Conservation (phyloP, 176 grass and related monocot genomes). For the Carex parvula region DNA sequence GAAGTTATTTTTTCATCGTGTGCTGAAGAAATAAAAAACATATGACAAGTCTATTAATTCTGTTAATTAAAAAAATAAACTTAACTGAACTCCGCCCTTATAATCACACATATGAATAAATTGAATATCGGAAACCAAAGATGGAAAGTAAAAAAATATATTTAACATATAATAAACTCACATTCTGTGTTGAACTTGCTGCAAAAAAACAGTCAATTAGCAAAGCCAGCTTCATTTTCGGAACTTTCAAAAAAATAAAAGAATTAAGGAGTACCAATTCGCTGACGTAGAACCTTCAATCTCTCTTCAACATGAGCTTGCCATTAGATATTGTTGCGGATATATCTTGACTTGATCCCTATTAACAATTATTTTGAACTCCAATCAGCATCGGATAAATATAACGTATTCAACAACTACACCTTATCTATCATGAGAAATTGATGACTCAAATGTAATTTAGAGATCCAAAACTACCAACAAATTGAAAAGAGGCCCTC, state of each 20-base stretch:
- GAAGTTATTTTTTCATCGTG: neutral
- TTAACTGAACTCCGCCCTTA: neutral
- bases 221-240: neutral
- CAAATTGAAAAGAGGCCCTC: no score
- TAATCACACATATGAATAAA: neutral
- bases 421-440: neutral
- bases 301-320: constrained; percentile 70
- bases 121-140: neutral
- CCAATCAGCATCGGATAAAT: neutral
- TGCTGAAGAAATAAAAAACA: neutral
- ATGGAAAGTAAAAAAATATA: neutral
- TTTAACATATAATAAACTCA: neutral
- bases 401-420: neutral
- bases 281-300: constrained; percentile 58
- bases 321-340: constrained; percentile 93
- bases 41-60: neutral
- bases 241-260: neutral
- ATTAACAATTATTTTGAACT: constrained; percentile 21
- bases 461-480: neutral
- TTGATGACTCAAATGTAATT: neutral
- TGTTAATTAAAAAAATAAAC: neutral
- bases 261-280: constrained; percentile 37
- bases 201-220: constrained; percentile 17
- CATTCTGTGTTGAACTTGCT: constrained; percentile 5
- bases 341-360: constrained; percentile 51